Conservation (phyloP, 1,284 basidiomycete genomes). For the Ustilago vetiveriae region DNA sequence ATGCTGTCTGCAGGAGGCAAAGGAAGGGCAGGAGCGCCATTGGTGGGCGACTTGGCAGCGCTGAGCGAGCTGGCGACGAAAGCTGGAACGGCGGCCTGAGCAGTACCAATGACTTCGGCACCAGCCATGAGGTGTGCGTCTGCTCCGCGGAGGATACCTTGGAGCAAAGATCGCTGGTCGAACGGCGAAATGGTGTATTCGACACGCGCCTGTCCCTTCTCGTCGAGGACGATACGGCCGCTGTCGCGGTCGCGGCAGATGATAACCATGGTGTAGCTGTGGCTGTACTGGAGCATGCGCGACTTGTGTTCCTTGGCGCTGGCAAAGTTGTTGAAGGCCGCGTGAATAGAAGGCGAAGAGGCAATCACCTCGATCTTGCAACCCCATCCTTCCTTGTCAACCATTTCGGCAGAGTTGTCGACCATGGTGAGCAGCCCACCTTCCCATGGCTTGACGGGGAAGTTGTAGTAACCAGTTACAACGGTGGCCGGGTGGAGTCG, state of each 20-base stretch:
- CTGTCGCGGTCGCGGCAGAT: slow-evolving; percentile 64
- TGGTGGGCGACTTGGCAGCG: slow-evolving; percentile 7
- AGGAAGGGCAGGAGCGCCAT: slow-evolving; percentile 11
- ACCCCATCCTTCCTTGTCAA: slow-evolving; percentile 65
- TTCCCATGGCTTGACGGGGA: slow-evolving; percentile 69
- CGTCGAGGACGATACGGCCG: slow-evolving; percentile 68
- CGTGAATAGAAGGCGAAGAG: slow-evolving; percentile 67
- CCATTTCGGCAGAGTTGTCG: slow-evolving; percentile 60
- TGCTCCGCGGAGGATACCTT: slow-evolving; percentile 67
- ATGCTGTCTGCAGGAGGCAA: slow-evolving; percentile 21
- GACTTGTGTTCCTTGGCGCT: slow-evolving; percentile 67
- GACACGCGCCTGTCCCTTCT: slow-evolving; percentile 65
- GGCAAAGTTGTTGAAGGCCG: slow-evolving; percentile 66
- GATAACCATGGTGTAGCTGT: slow-evolving; percentile 64
- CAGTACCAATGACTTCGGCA: slow-evolving; percentile 68
- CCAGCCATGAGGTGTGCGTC: slow-evolving; percentile 69
- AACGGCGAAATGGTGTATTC: slow-evolving; percentile 68
- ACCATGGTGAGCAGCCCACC: slow-evolving; percentile 70
- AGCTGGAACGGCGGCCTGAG: slow-evolving; percentile 62
- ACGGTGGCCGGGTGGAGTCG: slow-evolving; percentile 69
- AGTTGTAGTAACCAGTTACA: slow-evolving; percentile 69
- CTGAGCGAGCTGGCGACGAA: slow-evolving; percentile 18
- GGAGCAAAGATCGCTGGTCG: slow-evolving; percentile 66
- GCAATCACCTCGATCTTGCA: slow-evolving; percentile 70
- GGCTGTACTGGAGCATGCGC: slow-evolving; percentile 63